Evolutionary conservation across 148 eudicot genomes (phyloP).

Genomic region (Rhododendron henanense): DNA sequence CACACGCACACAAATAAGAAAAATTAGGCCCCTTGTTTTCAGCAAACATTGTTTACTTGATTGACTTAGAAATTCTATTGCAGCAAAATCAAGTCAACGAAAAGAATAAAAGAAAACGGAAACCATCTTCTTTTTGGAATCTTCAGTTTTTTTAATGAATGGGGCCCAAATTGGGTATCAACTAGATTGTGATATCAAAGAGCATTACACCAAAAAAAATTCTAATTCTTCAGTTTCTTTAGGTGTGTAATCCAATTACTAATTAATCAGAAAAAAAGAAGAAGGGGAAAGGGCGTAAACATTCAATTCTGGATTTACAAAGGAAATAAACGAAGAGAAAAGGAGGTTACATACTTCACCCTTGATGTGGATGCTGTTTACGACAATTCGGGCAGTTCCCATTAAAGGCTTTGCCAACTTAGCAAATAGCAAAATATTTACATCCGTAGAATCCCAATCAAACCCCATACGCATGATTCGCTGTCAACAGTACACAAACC

Average conservation of each 20-base stretch:
- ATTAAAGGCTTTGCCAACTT: conserved; percentile 83
- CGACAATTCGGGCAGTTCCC: conserved; percentile 90
- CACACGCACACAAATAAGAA: not conserved
- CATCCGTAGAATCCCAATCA: conserved; percentile 85
- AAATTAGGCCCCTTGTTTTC: not conserved
- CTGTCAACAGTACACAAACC: conserved; percentile 38
- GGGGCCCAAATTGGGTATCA: not conserved
- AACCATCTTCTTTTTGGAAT: too few relatives aligned
- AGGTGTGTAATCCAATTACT: not conserved
- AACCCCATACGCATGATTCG: conserved; percentile 63
- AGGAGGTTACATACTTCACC: conserved; percentile 72
- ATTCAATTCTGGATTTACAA: not conserved
- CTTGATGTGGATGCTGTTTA: conserved; percentile 82
- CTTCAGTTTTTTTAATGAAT: not conserved
- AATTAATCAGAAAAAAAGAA: not conserved
- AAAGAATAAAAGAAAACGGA: not conserved
- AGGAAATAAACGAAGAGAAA: not conserved
- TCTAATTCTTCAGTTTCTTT: not conserved
- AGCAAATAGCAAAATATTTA: conserved; percentile 79
- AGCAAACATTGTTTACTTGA: not conserved
- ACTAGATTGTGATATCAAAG: not conserved
- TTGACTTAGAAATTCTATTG: not conserved
- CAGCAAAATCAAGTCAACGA: not conserved
- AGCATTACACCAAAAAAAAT: not conserved
- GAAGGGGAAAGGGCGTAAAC: not conserved